A percentile compares a stretch with the other conserved stretches of the same genome.
Evolutionary conservation across 306 rosid genomes (phyloP).

Genomic region (Lupinus albus): DNA sequence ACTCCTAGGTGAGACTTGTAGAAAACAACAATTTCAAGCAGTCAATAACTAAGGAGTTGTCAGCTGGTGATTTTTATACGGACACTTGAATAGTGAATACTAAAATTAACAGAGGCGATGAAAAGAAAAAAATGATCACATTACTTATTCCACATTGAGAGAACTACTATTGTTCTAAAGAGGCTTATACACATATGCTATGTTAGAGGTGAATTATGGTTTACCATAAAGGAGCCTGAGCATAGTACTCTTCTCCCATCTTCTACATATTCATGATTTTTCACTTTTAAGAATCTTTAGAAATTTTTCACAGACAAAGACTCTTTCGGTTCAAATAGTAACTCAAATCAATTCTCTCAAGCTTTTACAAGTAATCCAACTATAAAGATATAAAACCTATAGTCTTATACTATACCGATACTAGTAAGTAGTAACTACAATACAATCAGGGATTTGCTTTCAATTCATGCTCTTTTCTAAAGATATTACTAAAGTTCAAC

Average conservation of each 20-base stretch:
- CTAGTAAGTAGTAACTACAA: conserved; percentile 5
- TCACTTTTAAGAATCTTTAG: no score
- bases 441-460: neutral
- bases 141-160: no score
- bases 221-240: no score
- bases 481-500: neutral
- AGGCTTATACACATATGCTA: no score
- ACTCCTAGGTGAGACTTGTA: neutral
- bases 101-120: neutral
- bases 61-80: neutral
- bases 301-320: no score
- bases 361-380: no score
- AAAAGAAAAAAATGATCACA: neutral
- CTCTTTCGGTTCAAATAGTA: no score
- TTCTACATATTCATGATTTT: no score
- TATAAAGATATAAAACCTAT: neutral
- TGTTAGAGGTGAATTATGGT: no score
- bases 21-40: neutral
- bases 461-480: neutral
- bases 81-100: conserved; percentile 9
- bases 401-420: neutral
- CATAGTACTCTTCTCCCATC: no score
- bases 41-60: neutral
- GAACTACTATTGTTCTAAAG: no score
- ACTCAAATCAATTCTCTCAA: no score